Evolutionary conservation across 768 basidiomycete genomes (phyloP).

Genomic region (Coprinopsis sp.): DNA sequence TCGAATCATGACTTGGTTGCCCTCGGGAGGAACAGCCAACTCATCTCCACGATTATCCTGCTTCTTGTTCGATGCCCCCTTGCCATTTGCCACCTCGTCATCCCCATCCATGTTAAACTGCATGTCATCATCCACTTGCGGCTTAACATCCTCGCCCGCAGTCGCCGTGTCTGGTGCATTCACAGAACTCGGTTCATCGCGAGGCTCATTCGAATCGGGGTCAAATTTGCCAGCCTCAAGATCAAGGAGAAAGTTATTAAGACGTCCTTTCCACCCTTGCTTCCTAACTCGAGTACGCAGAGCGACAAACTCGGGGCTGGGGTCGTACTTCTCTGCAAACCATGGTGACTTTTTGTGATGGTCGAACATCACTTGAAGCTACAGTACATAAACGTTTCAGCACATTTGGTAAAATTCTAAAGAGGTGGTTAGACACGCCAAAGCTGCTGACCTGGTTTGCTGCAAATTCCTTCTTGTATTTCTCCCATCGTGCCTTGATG

Average conservation of each 20-base stretch:
- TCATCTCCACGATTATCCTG: constrained; percentile 61
- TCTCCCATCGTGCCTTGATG: constrained; percentile 83
- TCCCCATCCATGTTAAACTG: constrained; percentile 69
- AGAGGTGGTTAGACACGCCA: constrained; percentile 8
- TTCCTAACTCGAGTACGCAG: constrained; percentile 77
- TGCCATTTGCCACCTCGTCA: constrained; percentile 70
- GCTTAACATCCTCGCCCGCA: constrained; percentile 46
- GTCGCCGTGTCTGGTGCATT: constrained; percentile 23
- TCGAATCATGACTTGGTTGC: constrained; percentile 90
- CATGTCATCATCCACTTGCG: constrained; percentile 60
- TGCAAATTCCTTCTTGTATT: constrained; percentile 89
- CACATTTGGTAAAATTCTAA: constrained; percentile 13
- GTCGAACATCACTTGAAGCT: constrained; percentile 95
- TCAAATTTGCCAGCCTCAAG: constrained; percentile 85
- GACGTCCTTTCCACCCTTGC: constrained; percentile 77
- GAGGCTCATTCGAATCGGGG: constrained; percentile 62
- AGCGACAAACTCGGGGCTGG: constrained; percentile 59
- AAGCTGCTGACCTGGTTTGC: constrained; percentile 73
- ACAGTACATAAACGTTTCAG: constrained; percentile 40
- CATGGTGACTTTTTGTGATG: constrained; percentile 94
- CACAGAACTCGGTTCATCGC: constrained; percentile 45
- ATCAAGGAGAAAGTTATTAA: constrained; percentile 70
- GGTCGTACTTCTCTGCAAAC: constrained; percentile 96
- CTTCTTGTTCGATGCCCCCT: constrained; percentile 34
- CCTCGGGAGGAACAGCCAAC: constrained; percentile 65